phyloP scores from a whole-genome alignment of 352 stramenopile genomes.

The Pythium coloratum region DNA sequence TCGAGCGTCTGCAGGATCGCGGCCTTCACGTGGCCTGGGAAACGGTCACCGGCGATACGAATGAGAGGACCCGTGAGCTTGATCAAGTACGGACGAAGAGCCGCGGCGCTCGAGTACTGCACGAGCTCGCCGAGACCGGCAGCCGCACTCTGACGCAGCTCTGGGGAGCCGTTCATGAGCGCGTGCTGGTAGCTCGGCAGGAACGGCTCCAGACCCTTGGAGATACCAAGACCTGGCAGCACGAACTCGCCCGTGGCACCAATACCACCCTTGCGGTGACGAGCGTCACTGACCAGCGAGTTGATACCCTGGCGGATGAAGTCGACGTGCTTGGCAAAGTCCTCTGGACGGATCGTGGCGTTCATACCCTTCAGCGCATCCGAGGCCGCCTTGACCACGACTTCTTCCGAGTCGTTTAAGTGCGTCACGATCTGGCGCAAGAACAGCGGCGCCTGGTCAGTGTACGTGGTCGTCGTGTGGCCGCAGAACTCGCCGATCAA shows the following conservation, averaged over 20 bases:
- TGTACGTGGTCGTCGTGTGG: constrained; percentile 88
- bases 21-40: constrained; percentile 96
- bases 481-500: constrained; percentile 90
- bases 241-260: constrained; percentile 72
- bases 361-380: constrained; percentile 92
- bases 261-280: constrained; percentile 92
- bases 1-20: constrained; percentile 97
- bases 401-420: constrained; percentile 92
- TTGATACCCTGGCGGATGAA: constrained; percentile 98
- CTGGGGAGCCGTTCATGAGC: constrained; percentile 94
- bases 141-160: constrained; percentile 90
- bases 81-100: constrained; percentile 96
- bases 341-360: constrained; percentile 89
- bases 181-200: constrained; percentile 97
- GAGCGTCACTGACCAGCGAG: constrained; percentile 95
- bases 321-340: constrained; percentile 94
- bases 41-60: constrained; percentile 99
- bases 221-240: constrained; percentile 75
- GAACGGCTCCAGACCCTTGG: constrained; percentile 94
- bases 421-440: constrained; percentile 95
- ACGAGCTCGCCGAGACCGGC: constrained; percentile 97
- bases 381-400: constrained; percentile 90
- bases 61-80: constrained; percentile 98
- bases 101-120: constrained; percentile 80
- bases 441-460: constrained; percentile 94